Conservation (phyloP, 2,329 filamentous ascomycete genomes). For the Hirsutella rhossiliensis region DNA sequence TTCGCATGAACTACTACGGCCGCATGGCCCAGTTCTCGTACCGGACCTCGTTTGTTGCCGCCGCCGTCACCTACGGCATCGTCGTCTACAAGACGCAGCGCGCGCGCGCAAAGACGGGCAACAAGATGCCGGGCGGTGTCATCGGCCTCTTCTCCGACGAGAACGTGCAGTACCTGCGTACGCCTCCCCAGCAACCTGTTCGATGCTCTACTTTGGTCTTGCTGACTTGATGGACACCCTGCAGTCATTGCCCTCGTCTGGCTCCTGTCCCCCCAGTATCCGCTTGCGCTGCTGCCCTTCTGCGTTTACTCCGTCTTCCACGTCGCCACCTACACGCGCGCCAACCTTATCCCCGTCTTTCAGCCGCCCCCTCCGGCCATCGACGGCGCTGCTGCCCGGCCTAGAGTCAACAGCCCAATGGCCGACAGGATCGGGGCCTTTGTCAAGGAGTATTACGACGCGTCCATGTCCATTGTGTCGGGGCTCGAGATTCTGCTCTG, state of each 20-base stretch:
- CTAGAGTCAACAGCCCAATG: slow-evolving; percentile 40
- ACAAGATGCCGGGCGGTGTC: slow-evolving; percentile 44
- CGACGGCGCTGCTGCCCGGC: slow-evolving; percentile 43
- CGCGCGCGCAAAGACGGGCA: slow-evolving; percentile 66
- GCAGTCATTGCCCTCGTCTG: slow-evolving; percentile 87
- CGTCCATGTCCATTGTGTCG: slow-evolving; percentile 88
- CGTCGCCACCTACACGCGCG: slow-evolving; percentile 89
- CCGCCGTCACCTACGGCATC: slow-evolving; percentile 88
- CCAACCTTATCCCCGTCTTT: slow-evolving; percentile 82
- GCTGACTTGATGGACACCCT: slow-evolving; percentile 6
- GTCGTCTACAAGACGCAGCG: slow-evolving; percentile 97
- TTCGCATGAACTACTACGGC: slow-evolving; percentile 79
- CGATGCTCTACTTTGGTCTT: background rate
- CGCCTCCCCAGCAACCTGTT: slow-evolving; percentile 23
- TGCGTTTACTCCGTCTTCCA: slow-evolving; percentile 97
- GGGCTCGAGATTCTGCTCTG: slow-evolving; percentile 79
- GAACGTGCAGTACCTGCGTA: slow-evolving; percentile 96
- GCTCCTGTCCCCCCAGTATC: slow-evolving; percentile 83
- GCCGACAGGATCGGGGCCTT: slow-evolving; percentile 82
- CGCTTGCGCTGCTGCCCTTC: slow-evolving; percentile 85
- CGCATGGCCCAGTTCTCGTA: slow-evolving; percentile 73
- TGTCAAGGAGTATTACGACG: slow-evolving; percentile 96
- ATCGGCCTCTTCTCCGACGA: slow-evolving; percentile 70
- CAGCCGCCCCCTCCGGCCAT: slow-evolving; percentile 51
- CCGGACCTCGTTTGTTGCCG: slow-evolving; percentile 79